Base-by-base conservation (phyloP, 257 asterid species). In the Salvia miltiorrhiza region DNA sequence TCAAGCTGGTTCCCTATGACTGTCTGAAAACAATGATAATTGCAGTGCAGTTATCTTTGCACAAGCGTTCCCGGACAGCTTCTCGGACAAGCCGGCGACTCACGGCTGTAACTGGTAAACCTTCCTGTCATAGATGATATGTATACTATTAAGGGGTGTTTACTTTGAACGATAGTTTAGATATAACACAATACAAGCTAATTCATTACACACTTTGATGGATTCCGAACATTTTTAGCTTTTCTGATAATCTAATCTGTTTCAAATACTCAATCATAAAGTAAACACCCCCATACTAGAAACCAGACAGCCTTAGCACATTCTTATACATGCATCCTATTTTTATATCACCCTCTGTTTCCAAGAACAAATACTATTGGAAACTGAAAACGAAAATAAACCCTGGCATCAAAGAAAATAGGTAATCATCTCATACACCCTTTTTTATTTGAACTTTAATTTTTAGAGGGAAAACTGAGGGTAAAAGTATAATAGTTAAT, bases 11-110 rank as follows among this genome's bases (percentile, higher is more conserved):
- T 14, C 9, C 49, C 50, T 73, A 66, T 13, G 72, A 76, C 66
- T 76, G 73, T 76, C 53, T 78, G 73, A 92, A 83, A 73, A 82
- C 84, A 63, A 92, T 76, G 60, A 92, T 70, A 48, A 89, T 35
- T 4, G 96, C 96, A 33, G 98, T 87, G 86, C 97, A 92, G 80
- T 92, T 92, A 77, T 92, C 98, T 77, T 87, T 92, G 84, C 98
- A 89, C 57, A 77, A 73, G 48, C 96, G 90, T 75, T 92, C 98
- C 41, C 97, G 90, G 23, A 92, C 84, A 67, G 96, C 96, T 84
- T 87, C 98, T 19, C 92, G 86, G 35, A 89, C 93, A 55, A 92
- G 92, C 63, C 79, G 86, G 13, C 95, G 88, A 69, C 88, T 77
- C 72, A 88, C 95, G n/a, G 83, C 78, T 40, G 84, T 33, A 62